phyloP scores from a whole-genome alignment of 140 eudicot genomes.

The Stevia rebaudiana region DNA sequence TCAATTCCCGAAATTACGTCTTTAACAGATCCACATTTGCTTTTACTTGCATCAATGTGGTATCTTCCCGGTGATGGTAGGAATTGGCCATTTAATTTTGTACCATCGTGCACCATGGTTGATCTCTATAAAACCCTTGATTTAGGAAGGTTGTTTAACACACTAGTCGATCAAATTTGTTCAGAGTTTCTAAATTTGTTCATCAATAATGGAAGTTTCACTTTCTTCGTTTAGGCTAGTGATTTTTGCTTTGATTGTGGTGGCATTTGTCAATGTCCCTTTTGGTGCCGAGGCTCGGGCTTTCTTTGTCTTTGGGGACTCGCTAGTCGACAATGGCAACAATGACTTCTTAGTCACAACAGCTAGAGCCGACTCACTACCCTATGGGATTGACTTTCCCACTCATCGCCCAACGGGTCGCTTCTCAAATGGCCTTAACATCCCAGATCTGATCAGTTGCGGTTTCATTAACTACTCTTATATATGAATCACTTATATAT shows the following conservation, averaged over 20 bases:
- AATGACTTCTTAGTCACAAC: conserved; percentile 43
- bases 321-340: conserved; percentile 50
- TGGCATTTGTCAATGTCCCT: conserved; percentile 1
- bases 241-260: neutral
- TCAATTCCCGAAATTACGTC: conserved; percentile 25
- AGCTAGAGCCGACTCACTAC: conserved; percentile 45
- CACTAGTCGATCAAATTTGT: neutral
- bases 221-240: conserved; percentile 16
- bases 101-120: conserved; percentile 12
- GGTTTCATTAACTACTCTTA: neutral
- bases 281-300: conserved; percentile 35
- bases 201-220: conserved; percentile 16
- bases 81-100: conserved; percentile 29
- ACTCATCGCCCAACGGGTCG: conserved; percentile 50
- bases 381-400: conserved; percentile 52
- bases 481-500: no score
- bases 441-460: conserved; percentile 42
- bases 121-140: conserved; percentile 18
- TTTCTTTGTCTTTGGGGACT: conserved; percentile 53
- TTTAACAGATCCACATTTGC: conserved; percentile 12
- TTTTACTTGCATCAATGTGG: conserved; percentile 19
- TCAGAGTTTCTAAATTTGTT: neutral
- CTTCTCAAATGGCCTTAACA: conserved; percentile 48
- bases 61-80: conserved; percentile 27
- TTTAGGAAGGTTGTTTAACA: neutral